These are phyloP conservation scores for Colletotrichum ledebouriae DNA, from an alignment of 2,329 filamentous ascomycete species.

Conservation along the genomic window DNA sequence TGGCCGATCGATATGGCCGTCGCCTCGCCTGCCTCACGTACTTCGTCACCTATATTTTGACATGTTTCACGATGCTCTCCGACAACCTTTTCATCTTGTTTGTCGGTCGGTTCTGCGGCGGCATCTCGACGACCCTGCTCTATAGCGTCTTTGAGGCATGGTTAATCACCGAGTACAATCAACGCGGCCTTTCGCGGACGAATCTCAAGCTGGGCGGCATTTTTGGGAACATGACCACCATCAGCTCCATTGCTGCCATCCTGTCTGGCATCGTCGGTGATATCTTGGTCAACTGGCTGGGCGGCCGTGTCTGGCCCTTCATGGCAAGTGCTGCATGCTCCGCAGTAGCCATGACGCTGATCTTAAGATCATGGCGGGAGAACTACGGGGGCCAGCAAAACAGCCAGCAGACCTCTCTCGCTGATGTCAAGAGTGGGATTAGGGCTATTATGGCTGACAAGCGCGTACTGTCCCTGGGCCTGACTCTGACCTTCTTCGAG, in stretches of 20 bases:
- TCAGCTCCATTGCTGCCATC: conserved; percentile 70
- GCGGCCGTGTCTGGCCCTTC: conserved; percentile 67
- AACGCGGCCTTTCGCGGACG: conserved; percentile 56
- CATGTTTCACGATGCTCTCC: conserved; percentile 65
- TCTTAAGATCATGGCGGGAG: conserved; percentile 58
- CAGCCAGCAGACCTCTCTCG: conserved; percentile 33
- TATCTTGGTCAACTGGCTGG: conserved; percentile 59
- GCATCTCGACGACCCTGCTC: conserved; percentile 68
- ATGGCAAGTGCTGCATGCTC: conserved; percentile 59
- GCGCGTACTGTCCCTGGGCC: conserved; percentile 63
- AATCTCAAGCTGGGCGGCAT: conserved; percentile 62
- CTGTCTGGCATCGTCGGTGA: conserved; percentile 66
- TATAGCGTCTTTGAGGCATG: conserved; percentile 72
- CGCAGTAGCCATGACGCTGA: conserved; percentile 58
- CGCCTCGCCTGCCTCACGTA: conserved; percentile 65
- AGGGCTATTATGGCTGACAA: conserved; percentile 54
- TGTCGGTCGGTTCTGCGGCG: conserved; percentile 66
- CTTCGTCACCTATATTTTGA: conserved; percentile 64
- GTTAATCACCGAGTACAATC: conserved; percentile 70
- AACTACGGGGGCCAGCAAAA: conserved; percentile 46
- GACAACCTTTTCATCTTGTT: conserved; percentile 60
- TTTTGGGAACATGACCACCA: conserved; percentile 65
- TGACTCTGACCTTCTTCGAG: conserved; percentile 71
- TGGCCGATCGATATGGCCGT: conserved; percentile 62
- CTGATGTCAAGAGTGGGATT: conserved; percentile 44